These are phyloP conservation scores for Xylariaceae sp. DNA, from an alignment of 2,329 filamentous ascomycete species.

Conservation along the genomic window DNA sequence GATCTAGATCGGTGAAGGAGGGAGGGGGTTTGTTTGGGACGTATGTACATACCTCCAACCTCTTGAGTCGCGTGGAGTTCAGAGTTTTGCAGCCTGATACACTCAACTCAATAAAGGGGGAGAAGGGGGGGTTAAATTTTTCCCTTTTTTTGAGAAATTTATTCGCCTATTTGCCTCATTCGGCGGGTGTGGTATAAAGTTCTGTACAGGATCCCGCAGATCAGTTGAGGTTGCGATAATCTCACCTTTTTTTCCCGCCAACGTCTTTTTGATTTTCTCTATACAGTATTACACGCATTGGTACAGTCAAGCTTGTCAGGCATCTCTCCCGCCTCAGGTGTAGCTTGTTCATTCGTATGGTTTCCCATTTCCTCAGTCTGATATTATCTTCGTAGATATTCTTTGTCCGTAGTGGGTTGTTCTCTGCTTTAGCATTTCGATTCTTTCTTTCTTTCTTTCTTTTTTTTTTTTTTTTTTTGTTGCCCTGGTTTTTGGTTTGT, in stretches of 20 bases:
- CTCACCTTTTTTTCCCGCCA: background rate
- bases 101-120: no score
- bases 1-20: no score
- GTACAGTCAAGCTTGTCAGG: slow-evolving; percentile 13
- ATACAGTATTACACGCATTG: slow-evolving; percentile 17
- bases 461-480: background rate
- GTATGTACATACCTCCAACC: no score
- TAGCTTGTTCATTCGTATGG: slow-evolving; percentile 3
- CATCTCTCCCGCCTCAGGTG: background rate
- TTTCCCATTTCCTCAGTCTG: background rate
- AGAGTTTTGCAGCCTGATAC: no score
- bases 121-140: background rate
- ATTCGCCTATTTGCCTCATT: slow-evolving; percentile 6
- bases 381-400: slow-evolving; percentile 4
- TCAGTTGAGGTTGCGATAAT: background rate
- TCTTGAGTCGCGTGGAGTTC: no score
- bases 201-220: slow-evolving; percentile 10
- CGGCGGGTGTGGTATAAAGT: slow-evolving; percentile 6
- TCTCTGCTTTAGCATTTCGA: background rate
- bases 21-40: no score
- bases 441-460: background rate
- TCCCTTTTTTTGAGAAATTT: background rate
- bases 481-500: background rate
- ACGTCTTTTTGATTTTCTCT: background rate
- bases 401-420: background rate